phyloP scores from a whole-genome alignment of 2,329 filamentous ascomycete species.

The Pseudogymnoascus sp. region DNA sequence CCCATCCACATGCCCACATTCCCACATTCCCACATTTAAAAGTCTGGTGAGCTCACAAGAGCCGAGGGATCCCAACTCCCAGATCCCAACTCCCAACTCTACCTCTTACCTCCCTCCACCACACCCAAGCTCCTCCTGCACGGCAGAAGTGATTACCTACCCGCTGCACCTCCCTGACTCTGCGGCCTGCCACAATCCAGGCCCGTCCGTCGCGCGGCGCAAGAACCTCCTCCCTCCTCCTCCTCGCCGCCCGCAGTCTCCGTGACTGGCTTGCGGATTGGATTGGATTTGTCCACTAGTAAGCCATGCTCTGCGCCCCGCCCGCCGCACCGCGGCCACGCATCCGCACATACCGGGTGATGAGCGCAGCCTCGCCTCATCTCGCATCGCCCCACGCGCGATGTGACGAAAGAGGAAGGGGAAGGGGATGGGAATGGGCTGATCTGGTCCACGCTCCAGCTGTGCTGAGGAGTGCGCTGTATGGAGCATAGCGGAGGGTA shows the following conservation, averaged over 20 bases:
- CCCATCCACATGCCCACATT: not conserved
- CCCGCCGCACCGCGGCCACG: not conserved
- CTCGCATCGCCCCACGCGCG: not conserved
- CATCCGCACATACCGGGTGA: not conserved
- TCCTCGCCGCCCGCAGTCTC: not conserved
- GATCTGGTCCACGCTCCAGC: not conserved
- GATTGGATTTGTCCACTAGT: not conserved
- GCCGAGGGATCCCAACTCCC: not conserved
- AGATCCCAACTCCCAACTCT: too few relatives aligned
- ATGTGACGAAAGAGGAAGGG: not conserved
- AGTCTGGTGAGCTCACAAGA: not conserved
- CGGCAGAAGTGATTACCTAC: not conserved
- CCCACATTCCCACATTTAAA: not conserved
- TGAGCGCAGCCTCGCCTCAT: not conserved
- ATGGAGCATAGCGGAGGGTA: too few relatives aligned
- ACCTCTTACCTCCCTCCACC: too few relatives aligned
- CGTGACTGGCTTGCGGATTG: not conserved
- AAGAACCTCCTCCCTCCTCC: too few relatives aligned
- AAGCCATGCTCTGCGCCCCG: not conserved
- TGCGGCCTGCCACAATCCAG: too few relatives aligned
- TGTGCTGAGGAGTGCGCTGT: too few relatives aligned
- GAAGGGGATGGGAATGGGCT: not conserved
- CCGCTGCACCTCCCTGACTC: not conserved
- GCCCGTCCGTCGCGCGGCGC: too few relatives aligned
- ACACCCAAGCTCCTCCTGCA: not conserved